Evolutionary conservation across 345 rosid species (phyloP).

Genomic region (Orychophragmus violaceus): DNA sequence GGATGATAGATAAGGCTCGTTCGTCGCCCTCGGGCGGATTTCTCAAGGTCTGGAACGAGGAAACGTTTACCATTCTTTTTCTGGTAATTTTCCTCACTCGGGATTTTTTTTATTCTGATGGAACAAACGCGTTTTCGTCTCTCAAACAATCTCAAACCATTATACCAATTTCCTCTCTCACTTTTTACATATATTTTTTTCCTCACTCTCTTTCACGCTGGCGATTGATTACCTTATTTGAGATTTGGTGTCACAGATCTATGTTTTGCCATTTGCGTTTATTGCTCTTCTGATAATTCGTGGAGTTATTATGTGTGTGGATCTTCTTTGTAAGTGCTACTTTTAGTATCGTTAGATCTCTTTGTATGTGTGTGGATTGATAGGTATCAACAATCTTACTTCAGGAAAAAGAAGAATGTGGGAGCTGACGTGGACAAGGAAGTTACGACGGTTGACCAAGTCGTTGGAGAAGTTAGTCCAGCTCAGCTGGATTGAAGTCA

Average conservation of each 20-base stretch:
- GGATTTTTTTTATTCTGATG: neutral
- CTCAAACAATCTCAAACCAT: no score
- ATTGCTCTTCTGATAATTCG: slow-evolving; percentile 26
- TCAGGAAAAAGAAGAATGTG: no score
- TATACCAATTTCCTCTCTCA: slow-evolving; percentile 13
- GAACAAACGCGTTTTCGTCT: slow-evolving; percentile 22
- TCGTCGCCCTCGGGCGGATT: slow-evolving; percentile 92
- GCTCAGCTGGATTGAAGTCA: no score
- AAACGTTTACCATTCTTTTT: slow-evolving; percentile 70
- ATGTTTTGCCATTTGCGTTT: slow-evolving; percentile 18
- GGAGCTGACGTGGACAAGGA: no score
- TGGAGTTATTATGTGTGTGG: slow-evolving; percentile 46
- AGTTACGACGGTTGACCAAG: no score
- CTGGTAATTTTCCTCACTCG: slow-evolving; percentile 43
- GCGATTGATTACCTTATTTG: neutral
- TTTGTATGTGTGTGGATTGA: no score
- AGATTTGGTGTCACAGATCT: slow-evolving; percentile 33
- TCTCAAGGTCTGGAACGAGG: slow-evolving; percentile 85
- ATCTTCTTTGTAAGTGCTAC: slow-evolving; percentile 49
- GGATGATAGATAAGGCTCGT: slow-evolving; percentile 96
- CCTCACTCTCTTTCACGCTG: neutral
- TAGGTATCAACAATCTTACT: no score
- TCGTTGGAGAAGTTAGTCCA: no score
- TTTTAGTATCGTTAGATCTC: slow-evolving; percentile 14
- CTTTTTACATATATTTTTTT: neutral